phyloP scores from a whole-genome alignment of 164 flowering plant species.

The Vitis cinerea region DNA sequence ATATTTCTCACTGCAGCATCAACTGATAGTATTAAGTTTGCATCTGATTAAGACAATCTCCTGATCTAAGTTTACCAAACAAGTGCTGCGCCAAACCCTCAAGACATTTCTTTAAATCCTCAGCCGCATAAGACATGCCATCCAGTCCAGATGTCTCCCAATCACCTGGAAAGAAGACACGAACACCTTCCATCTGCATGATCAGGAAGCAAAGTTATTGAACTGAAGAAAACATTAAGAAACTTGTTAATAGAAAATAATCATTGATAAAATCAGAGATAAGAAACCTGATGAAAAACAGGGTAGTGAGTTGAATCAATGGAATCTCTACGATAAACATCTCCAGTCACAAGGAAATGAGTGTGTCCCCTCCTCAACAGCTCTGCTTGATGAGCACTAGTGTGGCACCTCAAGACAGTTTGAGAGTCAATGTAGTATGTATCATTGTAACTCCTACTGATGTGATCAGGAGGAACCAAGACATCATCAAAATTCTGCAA shows the following conservation, averaged over 20 bases:
- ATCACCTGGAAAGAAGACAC: no score
- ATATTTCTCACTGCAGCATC: no score
- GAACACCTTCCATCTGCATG: no score
- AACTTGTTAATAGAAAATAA: neutral
- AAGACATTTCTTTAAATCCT: constrained; percentile 32
- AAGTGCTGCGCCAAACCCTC: constrained; percentile 46
- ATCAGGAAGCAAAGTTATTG: neutral
- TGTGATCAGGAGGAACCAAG: no score
- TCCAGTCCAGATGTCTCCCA: constrained; percentile 51
- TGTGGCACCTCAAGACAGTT: no score
- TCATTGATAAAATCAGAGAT: neutral
- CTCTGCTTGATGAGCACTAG: no score
- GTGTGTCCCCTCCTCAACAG: constrained; percentile 51
- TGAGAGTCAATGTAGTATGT: no score
- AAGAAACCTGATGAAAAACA: constrained; percentile 67
- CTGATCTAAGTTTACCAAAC: constrained; percentile 41
- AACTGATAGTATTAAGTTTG: no score
- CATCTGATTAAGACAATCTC: no score
- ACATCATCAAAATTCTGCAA: no score
- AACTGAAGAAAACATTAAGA: neutral
- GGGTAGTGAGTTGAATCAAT: constrained; percentile 67
- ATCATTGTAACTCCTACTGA: no score
- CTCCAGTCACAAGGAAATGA: constrained; percentile 69
- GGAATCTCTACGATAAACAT: constrained; percentile 36
- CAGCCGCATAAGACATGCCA: constrained; percentile 53